Evolutionary conservation across 1,284 basidiomycete species (phyloP), one percentile per base, ranked within the genome.

Genomic region (Ustilago nuda): DNA sequence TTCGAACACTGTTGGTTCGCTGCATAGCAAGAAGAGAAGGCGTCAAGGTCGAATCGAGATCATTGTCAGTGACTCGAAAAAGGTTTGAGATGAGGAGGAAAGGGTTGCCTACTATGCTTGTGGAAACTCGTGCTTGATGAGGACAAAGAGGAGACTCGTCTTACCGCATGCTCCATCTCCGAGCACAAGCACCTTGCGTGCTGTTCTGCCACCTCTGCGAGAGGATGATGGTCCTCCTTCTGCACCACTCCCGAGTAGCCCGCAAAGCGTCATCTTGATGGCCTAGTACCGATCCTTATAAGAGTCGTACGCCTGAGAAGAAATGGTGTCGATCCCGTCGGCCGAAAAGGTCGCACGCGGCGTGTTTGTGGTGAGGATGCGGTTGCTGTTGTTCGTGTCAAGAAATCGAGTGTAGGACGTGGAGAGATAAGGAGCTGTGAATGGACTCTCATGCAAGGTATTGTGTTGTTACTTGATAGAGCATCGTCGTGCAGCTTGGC

Each of bases 141-240:
- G 57, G 27, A 75, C 72, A 15, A 66, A 69, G 12, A 79, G 70
- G 15, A 79, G 55, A 19, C 61, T 66, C 8, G 77, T 79, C 30
- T 79, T 79, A 7, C 77, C 77, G 41, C 74, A 74, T 15, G 72
- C 76, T 41, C 77, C 78, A 30, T 79, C 76, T 23, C 94, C 94
- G 66, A 97, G 93, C 84, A 96, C 96, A 87, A 94, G 92, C 65
- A 94, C 93, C 92, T 92, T 94, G 66, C 39, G 60, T 6, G 27
- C n/a, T 33, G 63, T 39, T 11, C 60, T n/a, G 1, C 46, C 45
- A 15, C 39, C 36, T 51, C 37, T 41, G 35, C 46, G 56, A 4
- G 45, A 48, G 1, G 35, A 46, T 9, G 52, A 55, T 6, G 46
- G 37, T 17, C 35, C 35, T 12, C 35, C 41, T 4, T 19, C 19